Evolutionary conservation across 106 monocot genomes (phyloP), one percentile per base, ranked within the genome.

Genomic region (Dioscorea alata): DNA sequence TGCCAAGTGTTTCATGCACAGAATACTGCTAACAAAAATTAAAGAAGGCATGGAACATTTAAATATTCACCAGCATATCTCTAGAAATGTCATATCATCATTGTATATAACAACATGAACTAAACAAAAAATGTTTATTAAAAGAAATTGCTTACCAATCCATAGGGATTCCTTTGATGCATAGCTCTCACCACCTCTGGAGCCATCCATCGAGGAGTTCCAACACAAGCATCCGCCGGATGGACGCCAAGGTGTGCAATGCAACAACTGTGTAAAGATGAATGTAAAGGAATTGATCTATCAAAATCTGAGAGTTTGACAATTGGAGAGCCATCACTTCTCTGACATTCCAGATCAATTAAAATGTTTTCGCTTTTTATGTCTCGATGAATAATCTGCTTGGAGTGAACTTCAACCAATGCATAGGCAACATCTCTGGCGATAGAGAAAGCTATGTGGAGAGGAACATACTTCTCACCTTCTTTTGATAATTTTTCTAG

Each of bases 141-240:
- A 50, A 0, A 74, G 48, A 22, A 15, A 69, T 49, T 59, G 19
- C 72, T 65, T 85, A 92, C 97, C 84, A 97, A 62, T 2, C 97
- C 97, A 83, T 97, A 97, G 13, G 69, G 75, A 53, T 78, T 69
- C 63, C 74, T 89, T 69, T 74, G 65, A 74, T 85, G 82, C 84
- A 99, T 87, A 60, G 99, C 85, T 25, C 75, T 71, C 34, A 90
- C 33, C 17, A 93, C 93, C 61, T 99, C 99, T 19, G 99, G 99
- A 49, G 99, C 99, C 99, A 99, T 99, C 99, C 99, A 99, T 14
- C 87, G 69, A 18, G 93, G 99, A 18, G 99, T 99, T 67, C 99
- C 99, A 57, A 99, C 87, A 81, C 99, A 99, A 63, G 82, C 74
- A 77, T 90, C 68, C 42, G 99, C 87, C 35, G 93, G 87, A 78